Evolutionary conservation across 768 basidiomycete genomes (phyloP), one percentile per base, ranked within the genome.

Genomic region (Chalciporus chontae): DNA sequence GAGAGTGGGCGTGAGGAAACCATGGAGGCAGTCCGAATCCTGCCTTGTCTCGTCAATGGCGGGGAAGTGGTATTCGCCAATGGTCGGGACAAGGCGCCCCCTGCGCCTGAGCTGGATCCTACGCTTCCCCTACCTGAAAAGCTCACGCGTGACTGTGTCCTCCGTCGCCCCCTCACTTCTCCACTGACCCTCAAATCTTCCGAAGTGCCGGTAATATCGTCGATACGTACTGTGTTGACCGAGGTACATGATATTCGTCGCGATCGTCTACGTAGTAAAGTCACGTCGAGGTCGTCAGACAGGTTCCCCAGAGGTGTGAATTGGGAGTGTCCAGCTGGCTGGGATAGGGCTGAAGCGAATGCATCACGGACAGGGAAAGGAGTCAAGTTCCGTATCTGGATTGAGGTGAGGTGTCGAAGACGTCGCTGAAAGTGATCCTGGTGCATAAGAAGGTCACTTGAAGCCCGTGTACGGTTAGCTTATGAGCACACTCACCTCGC

Each of bases 341-440:
- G 81, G 15, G 76, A 73, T 45, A 91, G 74, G 17, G 88, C 87
- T 19, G 87, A 85, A 17, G 89, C 82, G 54, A 89, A 75, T 9
- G 68, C 53, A 65, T 92, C 89, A 31, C 90, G 82, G 45, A 80
- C 80, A 29, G 89, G 89, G 64, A 89, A 91, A 2, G 87, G 87
- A n/a, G 90, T 87, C 32, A 92, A 71, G 63, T 92, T 92, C 54
- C 83, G 80, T 56, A 92, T 74, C 70, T 90, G 85, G 43, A 92
- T 72, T 38, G 80, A 75, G 49, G 79, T 75, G 50, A 91, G 76
- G 70, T 91, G 87, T 56, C 88, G 80, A 54, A 89, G 73, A 38
- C 86, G 84, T 60, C 80, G 80, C 80, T 88, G 66, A 40, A 63
- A 66, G 52, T 7, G 57, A 32, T 45, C 51, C 66, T 68, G 32